Evolutionary conservation across 192 early-diverging fungal genomes (phyloP), one percentile per base, ranked within the genome.

Genomic region (Backusella tarrabulga): DNA sequence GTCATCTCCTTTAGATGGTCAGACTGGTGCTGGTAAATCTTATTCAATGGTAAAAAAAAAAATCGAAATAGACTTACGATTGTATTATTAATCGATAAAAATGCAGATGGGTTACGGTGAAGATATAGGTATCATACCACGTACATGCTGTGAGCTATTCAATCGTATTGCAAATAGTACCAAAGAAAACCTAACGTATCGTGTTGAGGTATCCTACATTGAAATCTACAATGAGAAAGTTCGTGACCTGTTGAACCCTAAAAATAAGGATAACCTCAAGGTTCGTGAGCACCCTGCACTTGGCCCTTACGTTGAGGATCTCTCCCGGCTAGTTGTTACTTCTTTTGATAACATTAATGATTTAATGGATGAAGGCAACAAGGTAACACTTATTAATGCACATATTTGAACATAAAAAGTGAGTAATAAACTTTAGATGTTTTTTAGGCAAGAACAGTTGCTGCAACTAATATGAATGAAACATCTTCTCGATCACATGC

Each of bases 381-480:
- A 92, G 85, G 92, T 92, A 79, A 60, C 1, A 42, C 11, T 7
- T 35, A 15, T 15, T 52, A 34, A n/a, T n/a, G 26, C 8, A 63
- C 23, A 63, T 29, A 26, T 23, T 50, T 50, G 46, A 50, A 50
- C 46, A 50, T 60, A 60, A 34, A 17, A 52, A 21, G 23, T 44
- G 19, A 38, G 21, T 46, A 34, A 72, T 42, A 14, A 32, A 38
- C 26, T 34, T 69, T 56, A 67, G 76, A 77, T 8, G 14, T 15
- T 60, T n/a, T 52, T 34, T 78, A 93, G 90, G 88, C 92, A 12
- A 87, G 93, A 73, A 97, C 95, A 0, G 94, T 96, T n/a, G 97
- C 95, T 1, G 89, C 95, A 17, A 98, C 97, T 46, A 93, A 95
- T 72, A 97, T 97, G 95, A 98, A 98, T 83, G 96, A 93, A 72